phyloP scores from a whole-genome alignment of 129 eudicot genomes.

The Arctium minus region DNA sequence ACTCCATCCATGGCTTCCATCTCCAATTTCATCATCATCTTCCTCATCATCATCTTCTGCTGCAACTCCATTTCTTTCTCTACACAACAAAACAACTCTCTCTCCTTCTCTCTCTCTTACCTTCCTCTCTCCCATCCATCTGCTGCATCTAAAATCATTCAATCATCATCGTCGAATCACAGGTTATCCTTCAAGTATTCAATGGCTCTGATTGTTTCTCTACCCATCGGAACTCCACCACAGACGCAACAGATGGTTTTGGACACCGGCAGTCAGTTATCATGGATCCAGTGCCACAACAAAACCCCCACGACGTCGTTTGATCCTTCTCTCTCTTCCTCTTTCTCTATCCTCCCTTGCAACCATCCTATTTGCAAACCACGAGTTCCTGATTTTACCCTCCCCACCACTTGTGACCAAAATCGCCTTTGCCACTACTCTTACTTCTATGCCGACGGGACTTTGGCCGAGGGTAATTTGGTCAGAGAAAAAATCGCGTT shows the following conservation, averaged over 20 bases:
- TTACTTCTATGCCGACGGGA: slow-evolving; percentile 82
- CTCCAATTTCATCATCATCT: not conserved
- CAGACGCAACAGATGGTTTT: slow-evolving; percentile 77
- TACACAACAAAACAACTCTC: slow-evolving; percentile 30
- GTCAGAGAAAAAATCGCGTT: slow-evolving; percentile 64
- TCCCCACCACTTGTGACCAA: slow-evolving; percentile 77
- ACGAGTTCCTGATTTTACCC: slow-evolving; percentile 70
- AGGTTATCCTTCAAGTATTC: slow-evolving; percentile 59
- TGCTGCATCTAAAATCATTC: slow-evolving; percentile 17
- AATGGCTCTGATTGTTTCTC: slow-evolving; percentile 68
- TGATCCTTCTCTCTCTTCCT: slow-evolving; percentile 72
- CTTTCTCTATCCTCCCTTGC: slow-evolving; percentile 80
- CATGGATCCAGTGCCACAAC: slow-evolving; percentile 85
- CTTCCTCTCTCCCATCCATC: slow-evolving; percentile 41
- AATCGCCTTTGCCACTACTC: slow-evolving; percentile 80
- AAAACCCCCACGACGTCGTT: slow-evolving; percentile 58
- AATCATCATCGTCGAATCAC: slow-evolving; percentile 24
- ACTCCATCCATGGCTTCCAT: slow-evolving; percentile 4
- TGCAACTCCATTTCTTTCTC: slow-evolving; percentile 13
- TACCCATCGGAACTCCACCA: slow-evolving; percentile 83
- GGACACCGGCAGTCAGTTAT: slow-evolving; percentile 82
- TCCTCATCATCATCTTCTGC: not conserved
- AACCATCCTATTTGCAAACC: slow-evolving; percentile 76
- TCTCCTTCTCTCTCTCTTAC: slow-evolving; percentile 47
- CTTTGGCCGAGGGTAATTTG: slow-evolving; percentile 80